These are phyloP conservation scores for Camellia oleifera DNA, from an alignment of 179 eudicot genomes.

Conservation along the genomic window DNA sequence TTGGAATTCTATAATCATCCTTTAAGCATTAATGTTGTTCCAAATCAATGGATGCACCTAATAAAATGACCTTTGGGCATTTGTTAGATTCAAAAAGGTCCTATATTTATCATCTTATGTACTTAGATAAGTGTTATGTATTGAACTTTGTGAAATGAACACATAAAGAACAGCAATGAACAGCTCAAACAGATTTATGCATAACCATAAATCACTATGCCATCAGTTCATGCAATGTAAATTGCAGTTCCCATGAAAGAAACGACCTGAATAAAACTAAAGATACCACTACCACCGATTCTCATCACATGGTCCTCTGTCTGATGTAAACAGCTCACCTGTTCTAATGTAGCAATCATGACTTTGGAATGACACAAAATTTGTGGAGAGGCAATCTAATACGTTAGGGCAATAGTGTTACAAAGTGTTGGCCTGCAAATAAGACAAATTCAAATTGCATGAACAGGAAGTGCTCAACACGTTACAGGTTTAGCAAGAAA, in stretches of 20 bases:
- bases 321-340: background rate
- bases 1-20: background rate
- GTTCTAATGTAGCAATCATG: constrained; percentile 79
- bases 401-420: constrained; percentile 63
- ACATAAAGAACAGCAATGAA: background rate
- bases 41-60: background rate
- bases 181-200: background rate
- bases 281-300: constrained; percentile 1
- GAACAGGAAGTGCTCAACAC: background rate
- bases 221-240: background rate
- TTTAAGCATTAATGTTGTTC: background rate
- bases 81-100: background rate
- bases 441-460: constrained; percentile 11
- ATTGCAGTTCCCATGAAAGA: background rate
- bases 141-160: background rate
- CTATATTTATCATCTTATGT: background rate
- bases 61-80: background rate
- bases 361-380: constrained; percentile 66
- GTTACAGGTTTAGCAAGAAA: constrained; percentile 12
- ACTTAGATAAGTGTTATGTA: background rate
- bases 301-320: background rate
- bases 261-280: background rate
- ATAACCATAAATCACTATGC: background rate
- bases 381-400: constrained; percentile 75
- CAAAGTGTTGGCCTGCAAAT: constrained; percentile 72